Evolutionary conservation across 805 yeast genomes (phyloP).

Genomic region (Monosporozyma siamensis): DNA sequence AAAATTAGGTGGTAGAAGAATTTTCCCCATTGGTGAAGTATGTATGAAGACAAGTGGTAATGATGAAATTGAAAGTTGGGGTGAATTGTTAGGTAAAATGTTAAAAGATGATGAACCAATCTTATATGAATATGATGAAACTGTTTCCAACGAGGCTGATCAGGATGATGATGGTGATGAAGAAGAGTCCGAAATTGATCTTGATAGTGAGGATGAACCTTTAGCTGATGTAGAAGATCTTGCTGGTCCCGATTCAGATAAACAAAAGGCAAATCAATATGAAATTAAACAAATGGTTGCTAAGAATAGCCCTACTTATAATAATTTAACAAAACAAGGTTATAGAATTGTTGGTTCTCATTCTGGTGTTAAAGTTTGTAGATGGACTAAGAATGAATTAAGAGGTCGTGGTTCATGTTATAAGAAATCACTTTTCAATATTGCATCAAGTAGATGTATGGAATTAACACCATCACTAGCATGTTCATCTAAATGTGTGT

Average conservation of each 20-base stretch:
- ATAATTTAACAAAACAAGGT: constrained; percentile 85
- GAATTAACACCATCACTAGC: constrained; percentile 91
- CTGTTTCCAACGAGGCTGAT: constrained; percentile 43
- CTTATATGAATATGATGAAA: constrained; percentile 48
- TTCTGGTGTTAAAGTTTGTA: constrained; percentile 88
- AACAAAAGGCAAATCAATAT: constrained; percentile 2
- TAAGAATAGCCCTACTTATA: constrained; percentile 77
- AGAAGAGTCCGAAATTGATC: constrained; percentile 29
- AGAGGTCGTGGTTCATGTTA: constrained; percentile 93
- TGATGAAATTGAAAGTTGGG: constrained; percentile 56
- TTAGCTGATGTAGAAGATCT: constrained; percentile 83
- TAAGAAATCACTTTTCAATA: constrained; percentile 87
- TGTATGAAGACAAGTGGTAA: constrained; percentile 69
- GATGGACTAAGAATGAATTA: constrained; percentile 93
- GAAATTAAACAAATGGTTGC: constrained; percentile 78
- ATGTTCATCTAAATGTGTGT: constrained; percentile 91
- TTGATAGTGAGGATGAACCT: constrained; percentile 26
- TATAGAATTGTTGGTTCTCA: constrained; percentile 89
- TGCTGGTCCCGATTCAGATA: constrained; percentile 39
- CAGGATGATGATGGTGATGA: constrained; percentile 27
- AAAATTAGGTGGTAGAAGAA: constrained; percentile 76
- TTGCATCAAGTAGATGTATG: constrained; percentile 86
- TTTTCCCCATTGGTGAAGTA: constrained; percentile 74
- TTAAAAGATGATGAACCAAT: constrained; percentile 67
- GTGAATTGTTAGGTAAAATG: constrained; percentile 46